A percentile compares a stretch with the other conserved stretches of the same genome.
These are phyloP conservation scores for Ogataea pignaliae DNA, from an alignment of 805 yeast species.

Conservation along the genomic window DNA sequence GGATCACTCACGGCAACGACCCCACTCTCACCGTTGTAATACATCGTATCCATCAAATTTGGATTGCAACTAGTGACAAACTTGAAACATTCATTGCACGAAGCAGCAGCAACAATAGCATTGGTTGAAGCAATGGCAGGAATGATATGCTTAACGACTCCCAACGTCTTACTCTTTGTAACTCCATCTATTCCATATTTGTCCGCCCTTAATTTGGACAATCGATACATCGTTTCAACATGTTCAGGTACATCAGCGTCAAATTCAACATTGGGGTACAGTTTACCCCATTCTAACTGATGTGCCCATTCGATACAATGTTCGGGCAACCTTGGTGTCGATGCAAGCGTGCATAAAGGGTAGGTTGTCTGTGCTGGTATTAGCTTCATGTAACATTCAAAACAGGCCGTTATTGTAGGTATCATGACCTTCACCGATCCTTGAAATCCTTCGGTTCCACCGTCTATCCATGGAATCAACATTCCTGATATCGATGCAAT, in stretches of 20 bases:
- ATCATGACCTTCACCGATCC: slow-evolving; percentile 87
- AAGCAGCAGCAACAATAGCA: slow-evolving; percentile 84
- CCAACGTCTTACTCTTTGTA: slow-evolving; percentile 66
- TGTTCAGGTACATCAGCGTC: slow-evolving; percentile 70
- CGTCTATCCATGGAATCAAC: slow-evolving; percentile 75
- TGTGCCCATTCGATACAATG: slow-evolving; percentile 93
- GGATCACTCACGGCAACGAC: slow-evolving; percentile 70
- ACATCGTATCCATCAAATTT: slow-evolving; percentile 69
- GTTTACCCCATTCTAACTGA: slow-evolving; percentile 66
- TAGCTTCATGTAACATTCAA: slow-evolving; percentile 84
- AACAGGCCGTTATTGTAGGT: slow-evolving; percentile 84
- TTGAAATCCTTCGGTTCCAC: slow-evolving; percentile 92
- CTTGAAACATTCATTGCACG: slow-evolving; percentile 83
- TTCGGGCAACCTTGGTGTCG: slow-evolving; percentile 90
- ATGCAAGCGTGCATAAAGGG: slow-evolving; percentile 92
- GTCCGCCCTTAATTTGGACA: slow-evolving; percentile 55
- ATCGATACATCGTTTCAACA: slow-evolving; percentile 55
- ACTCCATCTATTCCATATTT: slow-evolving; percentile 72
- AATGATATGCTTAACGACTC: slow-evolving; percentile 85
- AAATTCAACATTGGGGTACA: slow-evolving; percentile 41
- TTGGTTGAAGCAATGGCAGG: slow-evolving; percentile 95
- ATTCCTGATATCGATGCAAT: slow-evolving; percentile 49
- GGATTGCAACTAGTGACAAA: slow-evolving; percentile 69
- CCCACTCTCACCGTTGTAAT: slow-evolving; percentile 80
- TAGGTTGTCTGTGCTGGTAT: slow-evolving; percentile 60